phyloP scores from a whole-genome alignment of 2,329 filamentous ascomycete genomes.

The Macrophomina tecta region DNA sequence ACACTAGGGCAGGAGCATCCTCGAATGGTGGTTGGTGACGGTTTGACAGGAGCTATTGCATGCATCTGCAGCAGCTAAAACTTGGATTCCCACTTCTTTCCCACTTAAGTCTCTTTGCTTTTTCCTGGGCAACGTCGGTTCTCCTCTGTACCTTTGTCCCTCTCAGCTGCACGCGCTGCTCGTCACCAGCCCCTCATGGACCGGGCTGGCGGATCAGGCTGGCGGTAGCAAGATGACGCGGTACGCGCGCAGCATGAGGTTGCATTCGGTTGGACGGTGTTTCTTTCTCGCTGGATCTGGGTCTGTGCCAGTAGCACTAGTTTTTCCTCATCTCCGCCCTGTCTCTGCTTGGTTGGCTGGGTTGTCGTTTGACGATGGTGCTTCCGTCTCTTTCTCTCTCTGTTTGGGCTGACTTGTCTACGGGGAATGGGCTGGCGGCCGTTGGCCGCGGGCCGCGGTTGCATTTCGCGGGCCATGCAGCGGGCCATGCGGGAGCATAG shows the following conservation, averaged over 20 bases:
- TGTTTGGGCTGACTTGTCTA: background rate
- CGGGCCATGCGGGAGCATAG: slow-evolving; percentile 22
- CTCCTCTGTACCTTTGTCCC: slow-evolving; percentile 6
- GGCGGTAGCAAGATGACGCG: slow-evolving; percentile 21
- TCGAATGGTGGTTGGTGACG: background rate
- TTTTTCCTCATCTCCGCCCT: slow-evolving; percentile 9
- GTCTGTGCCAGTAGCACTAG: slow-evolving; percentile 17
- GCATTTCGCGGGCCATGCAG: slow-evolving; percentile 12
- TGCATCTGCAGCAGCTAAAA: slow-evolving; percentile 23
- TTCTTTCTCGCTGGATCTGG: slow-evolving; percentile 5
- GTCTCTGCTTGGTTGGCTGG: slow-evolving; percentile 6
- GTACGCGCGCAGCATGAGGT: slow-evolving; percentile 14
- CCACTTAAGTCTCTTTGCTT: slow-evolving; percentile 17
- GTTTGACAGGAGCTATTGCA: slow-evolving; percentile 24
- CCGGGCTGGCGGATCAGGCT: slow-evolving; percentile 21
- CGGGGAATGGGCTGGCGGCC: background rate
- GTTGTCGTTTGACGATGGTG: background rate
- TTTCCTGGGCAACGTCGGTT: slow-evolving; percentile 3
- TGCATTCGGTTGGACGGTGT: slow-evolving; percentile 22
- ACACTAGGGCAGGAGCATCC: slow-evolving; percentile 9
- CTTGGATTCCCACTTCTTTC: slow-evolving; percentile 19
- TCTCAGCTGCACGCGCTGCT: slow-evolving; percentile 22
- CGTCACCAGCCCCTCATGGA: slow-evolving; percentile 15
- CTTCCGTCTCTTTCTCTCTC: slow-evolving; percentile 2
- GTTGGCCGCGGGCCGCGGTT: slow-evolving; percentile 10